These are phyloP conservation scores for Chernovozyma sophiae-reginae DNA, from an alignment of 1,139 yeast genomes.

Conservation along the genomic window DNA sequence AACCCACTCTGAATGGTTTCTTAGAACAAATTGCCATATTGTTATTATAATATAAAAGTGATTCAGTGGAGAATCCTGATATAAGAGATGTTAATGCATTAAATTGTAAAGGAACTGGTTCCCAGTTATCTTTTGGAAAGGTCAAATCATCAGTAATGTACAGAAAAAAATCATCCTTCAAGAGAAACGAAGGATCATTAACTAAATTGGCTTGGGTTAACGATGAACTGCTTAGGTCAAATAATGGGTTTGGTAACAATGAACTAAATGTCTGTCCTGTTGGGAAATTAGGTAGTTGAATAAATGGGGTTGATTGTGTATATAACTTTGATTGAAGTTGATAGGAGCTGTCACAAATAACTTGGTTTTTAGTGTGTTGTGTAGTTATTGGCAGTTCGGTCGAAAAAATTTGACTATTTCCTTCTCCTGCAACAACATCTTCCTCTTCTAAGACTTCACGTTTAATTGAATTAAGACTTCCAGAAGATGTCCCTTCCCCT, in stretches of 20 bases:
- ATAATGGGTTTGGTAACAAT: constrained; percentile 2
- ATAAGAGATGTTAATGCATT: constrained; percentile 21
- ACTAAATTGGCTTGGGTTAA: constrained; percentile 8
- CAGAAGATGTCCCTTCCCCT: not conserved
- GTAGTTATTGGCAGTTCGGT: not conserved
- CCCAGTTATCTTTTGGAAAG: constrained; percentile 12
- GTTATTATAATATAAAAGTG: constrained; percentile 10
- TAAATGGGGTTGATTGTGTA: not conserved
- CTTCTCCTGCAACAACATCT: too few species aligned
- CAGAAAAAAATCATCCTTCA: constrained; percentile 15
- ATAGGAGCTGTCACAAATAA: too few species aligned
- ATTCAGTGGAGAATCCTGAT: constrained; percentile 18
- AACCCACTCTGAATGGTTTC: constrained; percentile 21
- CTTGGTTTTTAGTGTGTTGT: not conserved
- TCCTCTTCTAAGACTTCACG: not conserved
- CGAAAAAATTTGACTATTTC: too few species aligned
- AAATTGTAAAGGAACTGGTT: constrained; percentile 21
- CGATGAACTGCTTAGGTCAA: constrained; percentile 4
- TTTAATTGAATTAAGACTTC: too few species aligned
- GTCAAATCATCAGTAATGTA: constrained; percentile 15
- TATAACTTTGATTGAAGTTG: not conserved
- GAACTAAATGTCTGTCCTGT: not conserved
- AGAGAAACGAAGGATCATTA: constrained; percentile 16
- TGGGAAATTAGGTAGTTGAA: not conserved
- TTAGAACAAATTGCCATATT: constrained; percentile 4